Conservation (phyloP, 306 rosid genomes). For the Crotalaria pallida region DNA sequence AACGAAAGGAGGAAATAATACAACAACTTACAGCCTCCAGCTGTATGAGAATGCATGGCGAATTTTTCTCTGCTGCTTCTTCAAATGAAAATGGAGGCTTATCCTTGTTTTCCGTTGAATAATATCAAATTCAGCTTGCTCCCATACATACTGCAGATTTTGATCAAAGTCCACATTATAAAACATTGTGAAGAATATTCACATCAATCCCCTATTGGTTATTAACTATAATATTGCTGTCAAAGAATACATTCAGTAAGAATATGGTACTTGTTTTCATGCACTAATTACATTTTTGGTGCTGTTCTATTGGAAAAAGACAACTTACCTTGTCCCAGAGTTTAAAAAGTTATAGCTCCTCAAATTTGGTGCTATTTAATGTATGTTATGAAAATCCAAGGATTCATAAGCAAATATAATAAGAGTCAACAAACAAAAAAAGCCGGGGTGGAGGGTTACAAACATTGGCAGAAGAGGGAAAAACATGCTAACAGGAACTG, state of each 20-base stretch:
- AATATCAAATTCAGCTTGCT: constrained; percentile 89
- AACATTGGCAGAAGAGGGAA: not conserved
- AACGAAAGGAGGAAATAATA: not conserved
- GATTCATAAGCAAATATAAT: not conserved
- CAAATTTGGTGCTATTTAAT: not conserved
- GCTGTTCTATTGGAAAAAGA: not conserved
- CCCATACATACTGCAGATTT: constrained; percentile 81
- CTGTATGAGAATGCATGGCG: constrained; percentile 83
- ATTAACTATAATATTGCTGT: not conserved
- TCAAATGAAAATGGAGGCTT: constrained; percentile 78
- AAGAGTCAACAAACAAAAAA: not conserved
- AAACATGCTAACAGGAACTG: not conserved
- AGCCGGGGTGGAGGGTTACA: not conserved
- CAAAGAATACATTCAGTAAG: not conserved
- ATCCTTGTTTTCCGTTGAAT: constrained; percentile 83
- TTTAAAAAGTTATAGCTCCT: constrained; percentile 1
- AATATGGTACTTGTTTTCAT: not conserved
- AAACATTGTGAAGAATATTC: not conserved
- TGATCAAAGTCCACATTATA: constrained; percentile 7
- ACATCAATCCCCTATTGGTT: not conserved
- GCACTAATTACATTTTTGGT: not conserved
- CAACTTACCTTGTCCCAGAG: not conserved
- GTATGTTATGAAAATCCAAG: not conserved
- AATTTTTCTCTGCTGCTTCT: constrained; percentile 66
- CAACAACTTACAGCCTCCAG: constrained; percentile 82